phyloP scores from a whole-genome alignment of 495 filamentous ascomycete species.

The Talaromyces borbonicus region DNA sequence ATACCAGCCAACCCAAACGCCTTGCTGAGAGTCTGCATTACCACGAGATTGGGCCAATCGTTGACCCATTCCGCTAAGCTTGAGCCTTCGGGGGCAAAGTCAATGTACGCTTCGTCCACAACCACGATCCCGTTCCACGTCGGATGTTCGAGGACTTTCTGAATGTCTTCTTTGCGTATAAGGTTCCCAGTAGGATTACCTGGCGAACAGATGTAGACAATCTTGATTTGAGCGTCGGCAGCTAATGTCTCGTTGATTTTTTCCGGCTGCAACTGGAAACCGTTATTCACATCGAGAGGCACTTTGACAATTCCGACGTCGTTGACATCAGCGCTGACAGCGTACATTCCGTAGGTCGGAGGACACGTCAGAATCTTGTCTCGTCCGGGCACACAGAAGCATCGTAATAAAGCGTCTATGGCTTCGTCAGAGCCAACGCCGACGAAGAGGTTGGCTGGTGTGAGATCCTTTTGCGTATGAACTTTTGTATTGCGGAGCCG shows the following conservation, averaged over 20 bases:
- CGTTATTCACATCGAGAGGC: constrained; percentile 50
- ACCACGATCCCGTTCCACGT: constrained; percentile 93
- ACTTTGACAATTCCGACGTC: constrained; percentile 80
- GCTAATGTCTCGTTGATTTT: constrained; percentile 57
- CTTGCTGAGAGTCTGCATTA: constrained; percentile 96
- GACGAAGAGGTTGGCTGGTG: constrained; percentile 78
- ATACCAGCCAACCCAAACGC: constrained; percentile 94
- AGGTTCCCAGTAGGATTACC: constrained; percentile 85
- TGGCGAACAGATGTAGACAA: constrained; percentile 86
- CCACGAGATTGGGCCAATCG: constrained; percentile 92
- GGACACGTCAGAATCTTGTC: constrained; percentile 92
- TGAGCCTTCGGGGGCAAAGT: constrained; percentile 73
- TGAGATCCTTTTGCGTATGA: constrained; percentile 65
- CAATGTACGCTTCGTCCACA: constrained; percentile 93
- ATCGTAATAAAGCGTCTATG: constrained; percentile 85
- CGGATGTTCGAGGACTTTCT: constrained; percentile 67
- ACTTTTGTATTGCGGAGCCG: constrained; percentile 74
- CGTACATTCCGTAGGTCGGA: constrained; percentile 98
- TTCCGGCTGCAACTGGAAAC: constrained; percentile 60
- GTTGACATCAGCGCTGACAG: constrained; percentile 86
- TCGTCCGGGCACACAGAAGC: constrained; percentile 77
- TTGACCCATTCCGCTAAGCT: constrained; percentile 87
- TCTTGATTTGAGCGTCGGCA: constrained; percentile 60
- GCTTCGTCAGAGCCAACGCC: constrained; percentile 95
- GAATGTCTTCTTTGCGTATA: constrained; percentile 66